A percentile compares a stretch with the other conserved stretches of the same genome.
These are phyloP conservation scores for Crucihimalaya himalaica DNA, from an alignment of 345 rosid species.

Conservation along the genomic window DNA sequence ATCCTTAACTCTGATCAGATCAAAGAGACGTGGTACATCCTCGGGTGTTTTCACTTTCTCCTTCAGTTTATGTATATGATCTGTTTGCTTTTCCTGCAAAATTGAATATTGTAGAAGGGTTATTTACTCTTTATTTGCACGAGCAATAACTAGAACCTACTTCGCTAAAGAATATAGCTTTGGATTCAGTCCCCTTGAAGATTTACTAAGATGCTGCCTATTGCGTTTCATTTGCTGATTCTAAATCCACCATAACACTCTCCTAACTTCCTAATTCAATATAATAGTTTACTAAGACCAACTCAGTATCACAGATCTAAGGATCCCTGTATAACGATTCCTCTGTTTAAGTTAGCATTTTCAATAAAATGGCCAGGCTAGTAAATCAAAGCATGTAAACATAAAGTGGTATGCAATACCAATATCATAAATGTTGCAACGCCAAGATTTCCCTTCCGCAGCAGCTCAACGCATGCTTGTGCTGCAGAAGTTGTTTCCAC, in stretches of 20 bases:
- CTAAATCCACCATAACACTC: constrained; percentile 7
- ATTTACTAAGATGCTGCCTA: not conserved
- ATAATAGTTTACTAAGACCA: not conserved
- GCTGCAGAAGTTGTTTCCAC: constrained; percentile 95
- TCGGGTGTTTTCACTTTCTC: constrained; percentile 76
- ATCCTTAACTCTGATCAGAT: constrained; percentile 79
- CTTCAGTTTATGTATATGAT: constrained; percentile 60
- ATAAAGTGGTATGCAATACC: constrained; percentile 50
- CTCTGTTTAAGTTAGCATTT: constrained; percentile 12
- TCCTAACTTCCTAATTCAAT: constrained; percentile 1
- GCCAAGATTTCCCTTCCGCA: constrained; percentile 85
- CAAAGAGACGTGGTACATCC: constrained; percentile 92
- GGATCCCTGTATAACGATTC: constrained; percentile 1
- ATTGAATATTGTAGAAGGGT: constrained; percentile 11
- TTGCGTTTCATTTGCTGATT: constrained; percentile 10
- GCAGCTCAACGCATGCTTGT: constrained; percentile 91
- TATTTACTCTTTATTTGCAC: constrained; percentile 22
- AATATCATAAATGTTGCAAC: constrained; percentile 95
- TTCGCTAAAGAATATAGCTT: not conserved
- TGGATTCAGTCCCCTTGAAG: not conserved
- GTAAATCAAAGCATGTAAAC: constrained; percentile 23
- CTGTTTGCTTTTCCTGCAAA: constrained; percentile 85
- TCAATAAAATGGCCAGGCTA: not conserved
- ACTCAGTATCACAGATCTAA: constrained; percentile 7
- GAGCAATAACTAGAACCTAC: not conserved